Base-by-base conservation (phyloP, 2,329 filamentous ascomycete species). In the Sclerotinia subarctica region DNA sequence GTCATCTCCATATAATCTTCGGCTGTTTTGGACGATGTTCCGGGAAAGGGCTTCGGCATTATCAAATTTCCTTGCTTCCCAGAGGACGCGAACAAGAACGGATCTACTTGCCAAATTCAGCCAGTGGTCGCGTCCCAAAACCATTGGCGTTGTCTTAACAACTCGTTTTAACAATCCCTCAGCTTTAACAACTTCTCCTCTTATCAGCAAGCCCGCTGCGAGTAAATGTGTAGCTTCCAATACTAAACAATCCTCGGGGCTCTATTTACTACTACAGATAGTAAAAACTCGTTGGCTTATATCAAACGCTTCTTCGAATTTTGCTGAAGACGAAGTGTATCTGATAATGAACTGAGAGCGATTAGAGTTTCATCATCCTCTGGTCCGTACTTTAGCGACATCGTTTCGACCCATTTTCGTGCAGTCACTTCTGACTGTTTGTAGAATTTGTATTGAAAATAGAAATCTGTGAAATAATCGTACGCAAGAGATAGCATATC, bases 301-400 rank as follows among this genome's bases (percentile, higher is more conserved):
- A n/a, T 47, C 4, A 26, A 35, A 42, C 5, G 47, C 15, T 54
- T 53, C 32, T 26, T 52, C 35, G 3, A 8, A 19, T 0, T 42
- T 21, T 17, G 1, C 29, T 29, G 57, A 1, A 0, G 0, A 4
- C 0, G 0, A 1, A 59, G 19, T 0, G 1, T 10, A 46, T 5
- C 0, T 29, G 57, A 32, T 8, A 46, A n/a, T 10, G 2, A 2
- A 0, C 0, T 0, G 17, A 13, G 5, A 32, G 24, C 38, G 6
- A 0, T 0, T 1, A 46, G 3, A 59, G 24, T 46, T 2, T 4
- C 3, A n/a, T 2, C 5, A 2, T 32, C 24, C 17, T 46, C 42
- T 19, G 2, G 24, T 2, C 57, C 24, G 26, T 46, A 2, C 6
- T 15, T 0, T 4, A 2, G 3, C 5, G 11, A 0, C n/a, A 11